A percentile compares a stretch with the other conserved stretches of the same genome.
Conservation (phyloP, 2,329 filamentous ascomycete genomes). For the Elsinoe perseae region DNA sequence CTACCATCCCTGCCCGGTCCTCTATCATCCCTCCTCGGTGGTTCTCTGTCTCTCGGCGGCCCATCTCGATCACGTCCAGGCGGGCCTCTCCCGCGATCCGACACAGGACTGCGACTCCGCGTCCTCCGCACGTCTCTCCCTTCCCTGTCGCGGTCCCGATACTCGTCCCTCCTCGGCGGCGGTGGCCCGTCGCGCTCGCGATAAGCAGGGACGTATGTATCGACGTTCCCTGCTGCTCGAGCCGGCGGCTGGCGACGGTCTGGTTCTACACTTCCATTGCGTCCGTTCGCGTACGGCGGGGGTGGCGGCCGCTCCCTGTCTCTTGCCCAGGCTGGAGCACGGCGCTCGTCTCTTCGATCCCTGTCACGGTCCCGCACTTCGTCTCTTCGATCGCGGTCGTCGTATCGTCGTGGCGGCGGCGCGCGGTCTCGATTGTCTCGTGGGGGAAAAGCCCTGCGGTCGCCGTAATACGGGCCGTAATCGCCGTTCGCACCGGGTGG, state of each 20-base stretch:
- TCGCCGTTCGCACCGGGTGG: constrained; percentile 22
- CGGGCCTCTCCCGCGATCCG: constrained; percentile 19
- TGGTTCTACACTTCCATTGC: constrained; percentile 11
- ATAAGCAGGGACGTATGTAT: constrained; percentile 42
- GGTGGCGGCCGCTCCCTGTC: constrained; percentile 1
- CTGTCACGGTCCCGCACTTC: constrained; percentile 18
- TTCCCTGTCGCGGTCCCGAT: constrained; percentile 22
- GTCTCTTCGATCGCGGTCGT: constrained; percentile 21
- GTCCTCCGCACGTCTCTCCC: constrained; percentile 22
- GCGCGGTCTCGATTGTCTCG: constrained; percentile 23
- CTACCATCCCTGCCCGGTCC: neutral
- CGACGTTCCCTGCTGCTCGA: constrained; percentile 24
- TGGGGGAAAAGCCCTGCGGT: constrained; percentile 21
- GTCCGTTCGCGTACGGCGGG: constrained; percentile 17
- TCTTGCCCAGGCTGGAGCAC: constrained; percentile 9
- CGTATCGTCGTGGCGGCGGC: constrained; percentile 29
- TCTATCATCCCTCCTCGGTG: neutral
- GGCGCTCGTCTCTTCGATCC: constrained; percentile 14
- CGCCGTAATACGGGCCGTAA: constrained; percentile 26
- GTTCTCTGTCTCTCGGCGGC: constrained; percentile 14
- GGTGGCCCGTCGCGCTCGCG: constrained; percentile 20
- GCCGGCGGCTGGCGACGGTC: constrained; percentile 22
- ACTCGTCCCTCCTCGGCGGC: constrained; percentile 18
- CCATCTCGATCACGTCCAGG: neutral
- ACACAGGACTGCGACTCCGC: constrained; percentile 23